Conservation (phyloP, 805 yeast species). For the Kuraishia capsulata region DNA sequence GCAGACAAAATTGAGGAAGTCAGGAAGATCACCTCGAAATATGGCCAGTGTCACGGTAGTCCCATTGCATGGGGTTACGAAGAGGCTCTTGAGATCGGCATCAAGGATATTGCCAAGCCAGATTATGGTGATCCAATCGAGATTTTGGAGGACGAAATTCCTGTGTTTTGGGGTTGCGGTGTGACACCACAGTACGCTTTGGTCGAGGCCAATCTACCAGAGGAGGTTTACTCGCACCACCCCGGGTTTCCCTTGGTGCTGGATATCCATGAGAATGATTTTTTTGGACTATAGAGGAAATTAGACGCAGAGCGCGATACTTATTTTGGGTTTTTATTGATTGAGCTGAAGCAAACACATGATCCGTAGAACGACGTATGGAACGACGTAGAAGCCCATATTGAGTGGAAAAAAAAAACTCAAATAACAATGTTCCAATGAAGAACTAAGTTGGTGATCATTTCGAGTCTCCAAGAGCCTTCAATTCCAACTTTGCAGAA, state of each 20-base stretch:
- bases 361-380: too few relatives aligned
- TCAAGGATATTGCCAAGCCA: slow-evolving; percentile 20
- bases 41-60: slow-evolving; percentile 26
- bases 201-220: slow-evolving; percentile 18
- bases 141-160: slow-evolving; percentile 24
- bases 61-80: slow-evolving; percentile 35
- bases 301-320: too few relatives aligned
- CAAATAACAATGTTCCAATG: too few relatives aligned
- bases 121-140: slow-evolving; percentile 27
- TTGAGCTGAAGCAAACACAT: too few relatives aligned
- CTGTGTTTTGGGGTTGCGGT: slow-evolving; percentile 37
- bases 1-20: slow-evolving; percentile 18
- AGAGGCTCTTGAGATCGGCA: slow-evolving; percentile 25
- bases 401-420: too few relatives aligned
- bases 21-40: slow-evolving; percentile 20
- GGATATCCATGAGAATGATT: slow-evolving; percentile 19
- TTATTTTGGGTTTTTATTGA: too few relatives aligned
- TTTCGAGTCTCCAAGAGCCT: too few relatives aligned
- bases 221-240: slow-evolving; percentile 22
- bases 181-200: slow-evolving; percentile 31
- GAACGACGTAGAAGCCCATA: too few relatives aligned
- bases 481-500: too few relatives aligned
- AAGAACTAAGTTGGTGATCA: too few relatives aligned
- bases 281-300: slow-evolving; percentile 11
- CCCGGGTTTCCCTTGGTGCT: slow-evolving; percentile 29